Conservation (phyloP, 495 filamentous ascomycete species). For the Lophiostoma macrostomum region DNA sequence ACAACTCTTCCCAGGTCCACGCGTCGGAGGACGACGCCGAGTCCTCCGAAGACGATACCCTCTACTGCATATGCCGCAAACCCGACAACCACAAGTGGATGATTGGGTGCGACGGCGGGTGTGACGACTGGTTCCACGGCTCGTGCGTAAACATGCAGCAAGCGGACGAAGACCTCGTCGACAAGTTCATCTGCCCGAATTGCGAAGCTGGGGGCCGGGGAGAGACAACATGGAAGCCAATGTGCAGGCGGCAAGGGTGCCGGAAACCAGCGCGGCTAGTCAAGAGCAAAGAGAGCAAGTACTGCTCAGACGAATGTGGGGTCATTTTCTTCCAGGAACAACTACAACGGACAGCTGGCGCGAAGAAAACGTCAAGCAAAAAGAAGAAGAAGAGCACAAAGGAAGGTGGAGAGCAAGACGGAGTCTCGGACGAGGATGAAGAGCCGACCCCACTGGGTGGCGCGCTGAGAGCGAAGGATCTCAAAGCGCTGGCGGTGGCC, state of each 20-base stretch:
- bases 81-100: constrained; percentile 74
- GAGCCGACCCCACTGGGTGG: constrained; percentile 57
- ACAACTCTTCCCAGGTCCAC: constrained; percentile 41
- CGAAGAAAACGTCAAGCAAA: constrained; percentile 13
- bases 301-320: constrained; percentile 66
- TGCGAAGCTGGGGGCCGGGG: constrained; percentile 54
- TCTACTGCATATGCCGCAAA: constrained; percentile 69
- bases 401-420: constrained; percentile 29
- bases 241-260: constrained; percentile 62
- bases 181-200: constrained; percentile 67
- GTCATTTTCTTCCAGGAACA: constrained; percentile 54
- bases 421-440: constrained; percentile 39
- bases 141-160: constrained; percentile 63
- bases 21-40: constrained; percentile 36
- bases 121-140: constrained; percentile 74
- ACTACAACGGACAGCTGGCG: constrained; percentile 27
- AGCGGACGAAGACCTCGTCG: constrained; percentile 61
- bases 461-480: constrained; percentile 54
- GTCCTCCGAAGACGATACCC: constrained; percentile 38
- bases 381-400: constrained; percentile 32
- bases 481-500: constrained; percentile 53
- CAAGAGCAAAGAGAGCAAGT: constrained; percentile 55
- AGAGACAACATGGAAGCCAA: constrained; percentile 66
- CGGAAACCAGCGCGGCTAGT: constrained; percentile 57
- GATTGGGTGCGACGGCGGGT: constrained; percentile 70